Conservation (phyloP, 352 stramenopile species). For the Phytophthora litchii region DNA sequence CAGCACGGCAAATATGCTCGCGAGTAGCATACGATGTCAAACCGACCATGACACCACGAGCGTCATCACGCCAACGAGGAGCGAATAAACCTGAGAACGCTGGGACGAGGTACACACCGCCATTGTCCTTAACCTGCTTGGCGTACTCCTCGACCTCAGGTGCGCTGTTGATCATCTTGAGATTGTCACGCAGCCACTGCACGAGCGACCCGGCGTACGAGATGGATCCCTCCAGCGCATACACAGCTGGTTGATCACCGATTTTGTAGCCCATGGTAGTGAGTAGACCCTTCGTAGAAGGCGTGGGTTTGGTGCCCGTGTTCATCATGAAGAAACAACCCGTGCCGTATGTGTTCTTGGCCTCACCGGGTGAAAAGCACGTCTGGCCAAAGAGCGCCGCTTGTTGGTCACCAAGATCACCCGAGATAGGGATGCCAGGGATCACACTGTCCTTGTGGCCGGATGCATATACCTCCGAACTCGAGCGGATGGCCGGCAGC, state of each 20-base stretch:
- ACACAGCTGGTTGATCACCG: slow-evolving; percentile 86
- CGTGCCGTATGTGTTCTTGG: slow-evolving; percentile 99
- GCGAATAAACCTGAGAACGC: slow-evolving; percentile 98
- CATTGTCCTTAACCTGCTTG: slow-evolving; percentile 90
- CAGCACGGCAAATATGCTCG: slow-evolving; percentile 95
- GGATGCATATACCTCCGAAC: slow-evolving; percentile 85
- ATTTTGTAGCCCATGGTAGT: slow-evolving; percentile 94
- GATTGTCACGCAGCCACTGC: slow-evolving; percentile 98
- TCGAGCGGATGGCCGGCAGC: slow-evolving; percentile 94
- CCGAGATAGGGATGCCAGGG: slow-evolving; percentile 89
- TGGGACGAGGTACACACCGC: slow-evolving; percentile 98
- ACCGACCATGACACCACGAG: slow-evolving; percentile 96
- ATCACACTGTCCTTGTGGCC: slow-evolving; percentile 67
- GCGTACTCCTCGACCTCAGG: slow-evolving; percentile 91
- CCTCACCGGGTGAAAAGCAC: slow-evolving; percentile 94
- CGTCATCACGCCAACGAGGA: slow-evolving; percentile 96
- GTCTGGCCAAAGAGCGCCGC: slow-evolving; percentile 97
- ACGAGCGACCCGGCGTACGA: slow-evolving; percentile 96
- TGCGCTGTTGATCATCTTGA: slow-evolving; percentile 93
- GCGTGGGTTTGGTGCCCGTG: slow-evolving; percentile 91
- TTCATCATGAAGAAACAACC: slow-evolving; percentile 99
- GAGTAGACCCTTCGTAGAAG: slow-evolving; percentile 93
- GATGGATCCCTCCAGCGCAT: slow-evolving; percentile 97
- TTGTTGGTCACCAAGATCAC: slow-evolving; percentile 97
- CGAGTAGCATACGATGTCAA: slow-evolving; percentile 95